Conservation (phyloP, 345 rosid species). For the Sisymbrium altissimum region DNA sequence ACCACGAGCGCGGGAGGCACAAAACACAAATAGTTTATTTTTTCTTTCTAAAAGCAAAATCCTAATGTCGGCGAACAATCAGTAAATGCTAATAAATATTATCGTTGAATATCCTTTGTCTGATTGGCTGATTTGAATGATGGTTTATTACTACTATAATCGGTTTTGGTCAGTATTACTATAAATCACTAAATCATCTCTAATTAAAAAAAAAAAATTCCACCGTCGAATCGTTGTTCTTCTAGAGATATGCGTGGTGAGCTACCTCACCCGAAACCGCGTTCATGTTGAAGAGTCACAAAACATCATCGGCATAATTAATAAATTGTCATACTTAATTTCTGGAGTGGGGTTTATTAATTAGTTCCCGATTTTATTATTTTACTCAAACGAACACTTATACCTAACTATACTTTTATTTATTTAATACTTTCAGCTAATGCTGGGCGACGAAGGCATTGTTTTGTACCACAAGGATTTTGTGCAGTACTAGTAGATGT, state of each 20-base stretch:
- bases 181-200: constrained; percentile 7
- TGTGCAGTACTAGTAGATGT: constrained; percentile 21
- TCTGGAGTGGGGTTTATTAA: constrained; percentile 6
- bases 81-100: background rate
- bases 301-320: background rate
- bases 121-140: background rate
- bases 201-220: background rate
- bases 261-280: constrained; percentile 32
- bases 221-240: constrained; percentile 17
- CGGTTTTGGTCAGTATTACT: background rate
- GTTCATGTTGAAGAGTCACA: constrained; percentile 22
- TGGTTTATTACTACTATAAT: background rate
- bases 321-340: background rate
- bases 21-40: background rate
- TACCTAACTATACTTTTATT: background rate
- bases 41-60: background rate
- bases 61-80: constrained; percentile 13
- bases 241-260: constrained; percentile 29
- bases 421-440: background rate
- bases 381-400: constrained; percentile 3
- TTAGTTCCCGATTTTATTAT: background rate
- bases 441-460: constrained; percentile 16
- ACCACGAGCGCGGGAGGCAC: background rate
- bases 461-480: constrained; percentile 18
- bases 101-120: background rate